These are phyloP conservation scores for Orychophragmus violaceus DNA, from an alignment of 345 rosid genomes.

Conservation along the genomic window DNA sequence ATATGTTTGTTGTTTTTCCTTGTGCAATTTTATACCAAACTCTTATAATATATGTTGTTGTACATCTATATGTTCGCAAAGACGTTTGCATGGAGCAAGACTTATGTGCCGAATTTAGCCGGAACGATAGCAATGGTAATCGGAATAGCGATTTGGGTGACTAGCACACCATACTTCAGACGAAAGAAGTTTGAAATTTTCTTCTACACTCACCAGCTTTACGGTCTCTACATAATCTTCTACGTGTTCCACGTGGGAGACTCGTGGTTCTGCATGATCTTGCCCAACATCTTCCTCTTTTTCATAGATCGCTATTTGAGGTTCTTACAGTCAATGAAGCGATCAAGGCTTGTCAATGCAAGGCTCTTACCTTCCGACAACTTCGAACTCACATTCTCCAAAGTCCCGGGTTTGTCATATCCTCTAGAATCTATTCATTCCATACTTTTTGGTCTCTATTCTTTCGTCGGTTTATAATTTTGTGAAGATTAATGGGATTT, in stretches of 20 bases:
- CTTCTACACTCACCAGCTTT: no score
- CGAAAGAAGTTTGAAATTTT: constrained; percentile 46
- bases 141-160: constrained; percentile 46
- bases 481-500: neutral
- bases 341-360: constrained; percentile 34
- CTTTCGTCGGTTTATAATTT: neutral
- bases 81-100: constrained; percentile 43
- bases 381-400: neutral
- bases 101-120: constrained; percentile 36
- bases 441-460: no score
- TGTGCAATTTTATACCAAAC: no score
- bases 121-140: constrained; percentile 41
- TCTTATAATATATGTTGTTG: neutral
- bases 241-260: constrained; percentile 50
- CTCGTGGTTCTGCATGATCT: constrained; percentile 28
- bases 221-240: constrained; percentile 40
- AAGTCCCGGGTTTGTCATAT: neutral
- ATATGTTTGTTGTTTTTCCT: no score
- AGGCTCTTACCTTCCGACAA: constrained; percentile 36
- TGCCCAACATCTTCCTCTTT: constrained; percentile 54
- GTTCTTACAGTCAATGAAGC: constrained; percentile 40
- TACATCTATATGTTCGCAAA: constrained; percentile 4
- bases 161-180: constrained; percentile 34
- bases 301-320: constrained; percentile 46
- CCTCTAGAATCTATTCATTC: neutral